Base-by-base conservation (phyloP, 306 rosid genomes). In the Cajanus cajan region DNA sequence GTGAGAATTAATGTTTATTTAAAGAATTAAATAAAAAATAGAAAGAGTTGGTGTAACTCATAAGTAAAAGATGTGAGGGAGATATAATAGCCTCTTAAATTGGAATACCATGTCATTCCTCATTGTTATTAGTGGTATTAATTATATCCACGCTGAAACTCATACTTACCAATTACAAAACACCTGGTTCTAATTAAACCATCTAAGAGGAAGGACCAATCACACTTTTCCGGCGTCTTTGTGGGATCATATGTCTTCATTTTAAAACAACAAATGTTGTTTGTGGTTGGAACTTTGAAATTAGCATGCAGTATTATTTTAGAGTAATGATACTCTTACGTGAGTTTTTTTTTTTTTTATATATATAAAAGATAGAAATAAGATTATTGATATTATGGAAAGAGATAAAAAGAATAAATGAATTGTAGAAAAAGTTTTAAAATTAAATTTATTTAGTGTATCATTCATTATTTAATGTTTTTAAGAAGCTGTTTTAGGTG, bases 91-190 rank as follows among this genome's bases (percentile, higher is more conserved):
- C 87, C 88, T 77, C 84, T 79, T 15, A 85, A 48, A 37, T 83
- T 85, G 86, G 89, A 85, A 74, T 36, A 48, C 64, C 67, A 57
- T 82, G 85, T 75, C 82, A 83, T 41, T 68, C 76, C 81, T 39
- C 80, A 70, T 47, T 57, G 41, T 25, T 7, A 48, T 55, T 47
- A 70, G 84, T 80, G 90, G 88, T 43, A 6, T 68, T 48, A 68
- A 80, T 84, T 78, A 82, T 69, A 66, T 28, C 43, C 55, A 8
- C 63, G 9, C 14, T 40, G 19, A 80, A 87, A 72, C 70, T 73
- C 45, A 7, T 68, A 71, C 24, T n/a, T 76, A 50, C 25, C 21
- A 73, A 65, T 74, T 31, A 43, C 82, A 43, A 66, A 55, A 12
- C 28, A 33, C 47, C 24, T 37, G 43, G 36, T 47, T 47, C 19